Evolutionary conservation across 176 grass and related monocot genomes (phyloP), one percentile per base, ranked within the genome.

Genomic region (Eragrostis curvula): DNA sequence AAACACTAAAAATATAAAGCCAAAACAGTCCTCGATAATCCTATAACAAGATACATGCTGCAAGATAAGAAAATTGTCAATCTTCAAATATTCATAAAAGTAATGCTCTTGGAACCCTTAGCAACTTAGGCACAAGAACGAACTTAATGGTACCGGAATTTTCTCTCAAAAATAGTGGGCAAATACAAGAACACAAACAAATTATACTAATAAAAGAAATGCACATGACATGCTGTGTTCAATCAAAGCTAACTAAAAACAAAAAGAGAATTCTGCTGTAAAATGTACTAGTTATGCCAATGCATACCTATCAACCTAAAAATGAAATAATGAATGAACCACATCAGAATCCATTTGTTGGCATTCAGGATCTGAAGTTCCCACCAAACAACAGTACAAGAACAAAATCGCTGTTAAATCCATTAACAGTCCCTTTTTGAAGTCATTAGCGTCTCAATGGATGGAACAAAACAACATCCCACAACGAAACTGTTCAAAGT

Each of bases 141-240:
- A 77, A 65, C 0, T 32, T 16, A 73, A 43, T 13, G 15, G 30
- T 27, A 9, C 13, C 41, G 73, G 17, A 79, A 53, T 48, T 23
- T 45, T 53, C 36, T 73, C 72, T 57, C 14, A 79, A 27, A 79
- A 66, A 30, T 66, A 74, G 53, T 13, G 56, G 14, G 14, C 21
- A 80, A 56, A 80, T n/a, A 49, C 29, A 50, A 14, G 16, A 47
- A 81, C 21, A 72, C 9, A 15, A 51, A 50, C 10, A 39, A 7
- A 48, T 14, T n/a, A 13, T 39, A 73, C 56, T 8, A 62, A 29
- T 24, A 18, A 82, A 60, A 82, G 53, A 81, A 71, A 71, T 14
- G 36, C 7, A 14, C 55, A 47, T 29, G 41, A 61, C 29, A 32
- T 14, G 7, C 10, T 29, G 25, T 81, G 50, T 59, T 55, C 53